Evolutionary conservation across 176 grass and related monocot genomes (phyloP).

Genomic region (Lolium perenne): DNA sequence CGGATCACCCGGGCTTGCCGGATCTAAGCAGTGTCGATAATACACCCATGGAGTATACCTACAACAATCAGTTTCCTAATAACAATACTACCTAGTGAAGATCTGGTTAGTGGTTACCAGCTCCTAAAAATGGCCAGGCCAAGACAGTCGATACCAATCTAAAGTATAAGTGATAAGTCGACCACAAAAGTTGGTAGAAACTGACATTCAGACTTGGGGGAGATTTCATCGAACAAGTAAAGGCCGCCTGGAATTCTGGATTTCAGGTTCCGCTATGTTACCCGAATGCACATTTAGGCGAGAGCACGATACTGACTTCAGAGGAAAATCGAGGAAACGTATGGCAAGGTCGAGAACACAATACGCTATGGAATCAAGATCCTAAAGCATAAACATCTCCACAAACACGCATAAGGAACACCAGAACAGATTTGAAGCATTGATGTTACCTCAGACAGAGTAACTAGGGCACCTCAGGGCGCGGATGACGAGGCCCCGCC

Average conservation of each 20-base stretch:
- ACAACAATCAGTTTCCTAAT: not conserved
- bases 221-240: not conserved
- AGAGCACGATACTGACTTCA: not conserved
- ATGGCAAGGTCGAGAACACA: not conserved
- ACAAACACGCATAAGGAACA: not conserved
- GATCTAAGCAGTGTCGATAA: no score
- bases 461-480: not conserved
- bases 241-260: not conserved
- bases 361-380: not conserved
- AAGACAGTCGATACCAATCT: not conserved
- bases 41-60: no score
- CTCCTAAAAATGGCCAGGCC: not conserved
- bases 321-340: not conserved
- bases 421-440: not conserved
- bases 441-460: not conserved
- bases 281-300: not conserved
- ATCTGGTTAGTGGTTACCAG: not conserved
- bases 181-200: not conserved
- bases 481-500: not conserved
- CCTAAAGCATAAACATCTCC: not conserved
- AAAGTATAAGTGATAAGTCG: not conserved
- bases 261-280: not conserved
- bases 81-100: not conserved
- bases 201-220: not conserved
- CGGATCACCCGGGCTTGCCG: no score